These are phyloP conservation scores for Apostasia ramifera DNA, from an alignment of 106 monocot species.

Conservation along the genomic window DNA sequence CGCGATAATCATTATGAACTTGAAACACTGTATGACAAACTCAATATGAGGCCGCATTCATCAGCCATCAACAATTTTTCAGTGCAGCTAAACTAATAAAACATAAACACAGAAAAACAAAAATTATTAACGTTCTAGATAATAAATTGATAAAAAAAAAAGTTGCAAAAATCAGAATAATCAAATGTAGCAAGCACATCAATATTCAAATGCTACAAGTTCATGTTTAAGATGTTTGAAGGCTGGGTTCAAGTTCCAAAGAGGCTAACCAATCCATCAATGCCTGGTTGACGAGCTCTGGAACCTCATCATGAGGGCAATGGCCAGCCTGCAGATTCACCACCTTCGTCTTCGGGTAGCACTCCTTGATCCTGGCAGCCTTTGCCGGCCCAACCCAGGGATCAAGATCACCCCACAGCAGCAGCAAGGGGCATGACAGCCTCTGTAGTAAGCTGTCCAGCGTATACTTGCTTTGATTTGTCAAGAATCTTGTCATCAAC, in stretches of 20 bases:
- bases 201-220: neutral
- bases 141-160: no score
- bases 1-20: no score
- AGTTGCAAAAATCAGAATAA: no score
- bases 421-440: constrained; percentile 71
- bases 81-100: no score
- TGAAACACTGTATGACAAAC: no score
- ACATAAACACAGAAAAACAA: no score
- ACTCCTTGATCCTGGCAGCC: constrained; percentile 66
- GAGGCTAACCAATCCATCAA: constrained; percentile 77
- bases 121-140: no score
- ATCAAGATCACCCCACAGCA: constrained; percentile 93
- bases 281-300: constrained; percentile 80
- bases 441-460: constrained; percentile 63
- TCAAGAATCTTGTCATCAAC: constrained; percentile 86
- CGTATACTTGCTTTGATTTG: constrained; percentile 78
- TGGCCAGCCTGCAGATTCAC: constrained; percentile 91
- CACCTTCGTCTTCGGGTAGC: constrained; percentile 69
- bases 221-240: constrained; percentile 23
- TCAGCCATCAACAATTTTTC: no score
- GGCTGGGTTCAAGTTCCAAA: constrained; percentile 25
- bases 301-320: constrained; percentile 96
- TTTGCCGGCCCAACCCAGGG: constrained; percentile 94
- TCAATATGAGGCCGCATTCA: no score
- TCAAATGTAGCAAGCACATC: no score